phyloP scores from a whole-genome alignment of 2,329 filamentous ascomycete species.

The Akanthomyces muscarius region DNA sequence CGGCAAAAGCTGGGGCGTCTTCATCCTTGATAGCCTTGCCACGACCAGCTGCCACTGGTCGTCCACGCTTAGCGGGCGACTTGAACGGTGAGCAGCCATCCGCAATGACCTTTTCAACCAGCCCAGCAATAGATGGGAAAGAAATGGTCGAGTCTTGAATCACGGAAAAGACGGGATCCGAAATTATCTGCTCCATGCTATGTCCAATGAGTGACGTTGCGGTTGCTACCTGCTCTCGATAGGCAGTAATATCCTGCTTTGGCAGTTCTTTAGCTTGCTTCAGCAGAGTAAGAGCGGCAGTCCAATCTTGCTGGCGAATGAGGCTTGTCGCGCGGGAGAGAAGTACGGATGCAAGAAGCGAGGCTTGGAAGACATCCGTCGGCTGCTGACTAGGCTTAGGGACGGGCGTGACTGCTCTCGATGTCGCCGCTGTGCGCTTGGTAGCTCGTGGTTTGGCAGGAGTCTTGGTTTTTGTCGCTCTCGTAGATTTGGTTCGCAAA shows the following conservation, averaged over 20 bases:
- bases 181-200: conserved; percentile 67
- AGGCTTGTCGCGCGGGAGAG: conserved; percentile 41
- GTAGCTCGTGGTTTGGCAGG: conserved; percentile 10
- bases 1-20: conserved; percentile 44
- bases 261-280: conserved; percentile 44
- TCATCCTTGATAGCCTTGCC: conserved; percentile 30
- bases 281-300: conserved; percentile 53
- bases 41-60: conserved; percentile 21
- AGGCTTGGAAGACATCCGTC: conserved; percentile 34
- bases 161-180: conserved; percentile 81
- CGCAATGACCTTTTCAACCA: conserved; percentile 36
- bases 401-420: conserved; percentile 26
- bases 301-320: conserved; percentile 51
- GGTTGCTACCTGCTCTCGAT: conserved; percentile 55
- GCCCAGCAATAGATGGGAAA: conserved; percentile 62
- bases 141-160: conserved; percentile 91
- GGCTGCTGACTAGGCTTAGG: conserved; percentile 23
- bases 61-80: conserved; percentile 33
- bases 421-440: conserved; percentile 14
- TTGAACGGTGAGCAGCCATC: conserved; percentile 35
- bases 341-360: conserved; percentile 33
- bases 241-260: conserved; percentile 36
- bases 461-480: conserved; percentile 18
- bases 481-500: conserved; percentile 10
- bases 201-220: conserved; percentile 66